A percentile compares a stretch with the other conserved stretches of the same genome.
Conservation (phyloP, 306 rosid species). For the Trifolium repens region DNA sequence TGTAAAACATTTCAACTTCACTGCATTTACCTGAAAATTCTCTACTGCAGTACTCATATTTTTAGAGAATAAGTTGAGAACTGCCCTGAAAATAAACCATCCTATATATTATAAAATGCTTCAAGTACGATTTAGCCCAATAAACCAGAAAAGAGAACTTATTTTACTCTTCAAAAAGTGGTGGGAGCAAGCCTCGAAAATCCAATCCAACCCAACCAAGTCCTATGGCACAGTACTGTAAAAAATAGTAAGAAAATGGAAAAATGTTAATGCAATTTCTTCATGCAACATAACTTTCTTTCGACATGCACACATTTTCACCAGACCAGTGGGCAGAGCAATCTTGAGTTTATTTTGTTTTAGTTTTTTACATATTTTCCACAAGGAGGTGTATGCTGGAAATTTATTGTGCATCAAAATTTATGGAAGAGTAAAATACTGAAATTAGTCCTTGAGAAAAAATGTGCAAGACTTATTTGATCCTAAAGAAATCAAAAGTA, state of each 20-base stretch:
- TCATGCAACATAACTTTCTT: slow-evolving; percentile 23
- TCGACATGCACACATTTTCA: background rate
- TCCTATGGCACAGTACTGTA: slow-evolving; percentile 98
- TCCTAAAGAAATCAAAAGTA: background rate
- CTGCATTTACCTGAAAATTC: slow-evolving; percentile 84
- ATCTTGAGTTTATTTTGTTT: slow-evolving; percentile 17
- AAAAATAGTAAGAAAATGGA: slow-evolving; percentile 39
- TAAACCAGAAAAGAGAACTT: slow-evolving; percentile 33
- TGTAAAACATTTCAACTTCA: slow-evolving; percentile 37
- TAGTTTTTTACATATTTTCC: background rate
- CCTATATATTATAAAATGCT: slow-evolving; percentile 31
- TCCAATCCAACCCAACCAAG: slow-evolving; percentile 99
- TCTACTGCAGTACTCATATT: slow-evolving; percentile 90
- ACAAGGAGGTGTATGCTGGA: background rate
- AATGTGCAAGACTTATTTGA: background rate
- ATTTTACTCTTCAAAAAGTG: slow-evolving; percentile 93
- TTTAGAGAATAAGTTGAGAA: slow-evolving; percentile 88
- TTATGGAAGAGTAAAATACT: background rate
- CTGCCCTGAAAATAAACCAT: slow-evolving; percentile 74
- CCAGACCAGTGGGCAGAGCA: slow-evolving; percentile 29
- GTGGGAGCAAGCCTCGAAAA: slow-evolving; percentile 92
- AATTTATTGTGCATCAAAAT: slow-evolving; percentile 18
- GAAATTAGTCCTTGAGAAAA: background rate
- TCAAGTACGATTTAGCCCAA: slow-evolving; percentile 6
- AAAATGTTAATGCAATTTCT: slow-evolving; percentile 40